These are phyloP conservation scores for Talaromyces thailandensis DNA, from an alignment of 495 filamentous ascomycete species.

Conservation along the genomic window DNA sequence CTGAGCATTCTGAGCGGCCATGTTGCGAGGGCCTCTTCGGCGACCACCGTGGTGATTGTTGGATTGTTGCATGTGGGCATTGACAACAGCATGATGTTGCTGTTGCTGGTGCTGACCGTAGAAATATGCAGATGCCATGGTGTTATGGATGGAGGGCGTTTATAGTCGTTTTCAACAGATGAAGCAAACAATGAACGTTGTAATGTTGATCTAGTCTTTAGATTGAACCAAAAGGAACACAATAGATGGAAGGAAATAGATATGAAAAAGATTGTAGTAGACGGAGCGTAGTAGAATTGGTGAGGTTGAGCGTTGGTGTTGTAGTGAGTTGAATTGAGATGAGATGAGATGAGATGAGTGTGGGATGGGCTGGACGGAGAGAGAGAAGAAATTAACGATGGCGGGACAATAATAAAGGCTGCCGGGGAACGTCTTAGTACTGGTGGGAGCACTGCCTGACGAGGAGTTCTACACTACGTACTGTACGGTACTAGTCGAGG, in stretches of 20 bases:
- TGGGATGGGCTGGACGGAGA: slow-evolving; percentile 19
- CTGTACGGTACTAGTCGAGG: not conserved
- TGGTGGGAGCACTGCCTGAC: not conserved
- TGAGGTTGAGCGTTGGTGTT: slow-evolving; percentile 12
- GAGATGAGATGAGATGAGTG: too few relatives aligned
- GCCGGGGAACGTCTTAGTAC: not conserved
- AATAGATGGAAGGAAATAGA: not conserved
- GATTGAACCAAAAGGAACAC: not conserved
- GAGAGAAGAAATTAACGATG: slow-evolving; percentile 15
- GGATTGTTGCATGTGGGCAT: slow-evolving; percentile 44
- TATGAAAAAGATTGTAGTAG: slow-evolving; percentile 6
- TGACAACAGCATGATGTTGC: slow-evolving; percentile 42
- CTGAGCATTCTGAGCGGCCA: slow-evolving; percentile 72
- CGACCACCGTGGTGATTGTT: slow-evolving; percentile 80
- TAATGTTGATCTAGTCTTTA: not conserved
- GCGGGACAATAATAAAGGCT: slow-evolving; percentile 16
- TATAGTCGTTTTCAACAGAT: not conserved
- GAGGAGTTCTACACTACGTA: not conserved
- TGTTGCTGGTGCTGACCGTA: slow-evolving; percentile 55
- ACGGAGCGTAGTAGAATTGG: not conserved
- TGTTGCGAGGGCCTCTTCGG: slow-evolving; percentile 74
- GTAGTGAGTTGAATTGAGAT: slow-evolving; percentile 17
- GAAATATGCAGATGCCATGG: slow-evolving; percentile 58
- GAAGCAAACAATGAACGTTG: slow-evolving; percentile 9
- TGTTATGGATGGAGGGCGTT: slow-evolving; percentile 7